Evolutionary conservation across 108 stramenopile species (phyloP), one percentile per base, ranked within the genome.

Genomic region (Discostella pseudostelligera): DNA sequence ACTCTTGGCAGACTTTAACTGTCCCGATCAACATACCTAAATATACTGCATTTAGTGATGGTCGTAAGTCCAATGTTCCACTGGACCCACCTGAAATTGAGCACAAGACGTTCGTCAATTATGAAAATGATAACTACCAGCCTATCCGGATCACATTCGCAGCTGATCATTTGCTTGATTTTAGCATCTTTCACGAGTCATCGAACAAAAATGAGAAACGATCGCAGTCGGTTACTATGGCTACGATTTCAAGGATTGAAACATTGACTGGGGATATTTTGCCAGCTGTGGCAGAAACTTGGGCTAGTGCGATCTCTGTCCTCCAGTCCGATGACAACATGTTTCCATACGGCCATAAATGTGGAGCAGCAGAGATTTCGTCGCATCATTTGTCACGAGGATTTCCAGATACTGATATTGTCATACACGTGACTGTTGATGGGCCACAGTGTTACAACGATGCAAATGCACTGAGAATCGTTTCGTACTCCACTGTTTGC

Each of bases 381-480:
- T 32, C 55, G 6, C 76, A 80, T n/a, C 89, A 94, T 62, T 81
- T 87, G 49, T 64, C 61, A 32, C 65, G 76, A 8, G 93, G 93
- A 14, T 62, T 90, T 26, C 55, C 77, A n/a, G 70, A 86, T 59
- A 65, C 84, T 0, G 92, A 93, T 64, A 69, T 84, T 48, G 50
- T 93, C 8, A 65, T 93, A 9, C 90, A 88, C 62, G 89, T 90
- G 37, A 83, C 81, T 43, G 22, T 87, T 21, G 76, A 84, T 48
- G 92, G 87, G 44, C 70, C 83, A 7, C 83, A 77, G 14, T 84
- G 81, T 28, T 63, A 56, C 48, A 55, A 19, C 19, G 71, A 40
- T 19, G 48, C 58, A 46, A 24, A 5, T 14, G 42, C 48, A 36
- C 37, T 54, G n/a, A 36, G 25, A 12, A 39, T 70, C 28, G 63